Conservation (phyloP, 805 yeast genomes). For the Candida hispaniensis region DNA sequence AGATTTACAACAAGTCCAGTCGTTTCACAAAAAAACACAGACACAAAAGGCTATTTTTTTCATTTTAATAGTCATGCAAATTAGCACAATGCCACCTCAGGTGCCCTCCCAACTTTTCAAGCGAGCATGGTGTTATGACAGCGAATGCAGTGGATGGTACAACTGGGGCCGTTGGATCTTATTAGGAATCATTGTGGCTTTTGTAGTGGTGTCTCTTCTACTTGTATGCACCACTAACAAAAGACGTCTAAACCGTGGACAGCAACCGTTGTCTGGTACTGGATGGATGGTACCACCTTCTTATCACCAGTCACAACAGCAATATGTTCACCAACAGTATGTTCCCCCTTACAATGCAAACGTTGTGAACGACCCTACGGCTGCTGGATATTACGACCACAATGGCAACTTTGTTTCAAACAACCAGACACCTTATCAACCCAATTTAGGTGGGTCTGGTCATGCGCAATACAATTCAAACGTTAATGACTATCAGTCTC, state of each 20-base stretch:
- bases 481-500: slow-evolving; percentile 16
- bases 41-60: too few relatives aligned
- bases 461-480: not conserved
- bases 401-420: slow-evolving; percentile 36
- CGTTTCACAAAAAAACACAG: slow-evolving; percentile 48
- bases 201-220: slow-evolving; percentile 21
- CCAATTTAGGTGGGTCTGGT: not conserved
- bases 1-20: not conserved
- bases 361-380: slow-evolving; percentile 34
- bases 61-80: too few relatives aligned
- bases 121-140: slow-evolving; percentile 15
- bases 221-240: slow-evolving; percentile 22
- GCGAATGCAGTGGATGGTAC: slow-evolving; percentile 23
- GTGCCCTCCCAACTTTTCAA: slow-evolving; percentile 8
- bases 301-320: slow-evolving; percentile 46
- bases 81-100: not conserved
- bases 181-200: slow-evolving; percentile 24
- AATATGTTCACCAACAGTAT: slow-evolving; percentile 33
- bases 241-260: slow-evolving; percentile 29
- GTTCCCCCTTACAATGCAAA: slow-evolving; percentile 29
- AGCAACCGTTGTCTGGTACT: slow-evolving; percentile 60
- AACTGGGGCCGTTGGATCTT: slow-evolving; percentile 32
- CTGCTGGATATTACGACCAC: slow-evolving; percentile 61
- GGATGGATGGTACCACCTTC: slow-evolving; percentile 84
- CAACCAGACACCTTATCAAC: slow-evolving; percentile 6